phyloP scores from a whole-genome alignment of 257 asterid genomes.

The Nicotiana tabacum region DNA sequence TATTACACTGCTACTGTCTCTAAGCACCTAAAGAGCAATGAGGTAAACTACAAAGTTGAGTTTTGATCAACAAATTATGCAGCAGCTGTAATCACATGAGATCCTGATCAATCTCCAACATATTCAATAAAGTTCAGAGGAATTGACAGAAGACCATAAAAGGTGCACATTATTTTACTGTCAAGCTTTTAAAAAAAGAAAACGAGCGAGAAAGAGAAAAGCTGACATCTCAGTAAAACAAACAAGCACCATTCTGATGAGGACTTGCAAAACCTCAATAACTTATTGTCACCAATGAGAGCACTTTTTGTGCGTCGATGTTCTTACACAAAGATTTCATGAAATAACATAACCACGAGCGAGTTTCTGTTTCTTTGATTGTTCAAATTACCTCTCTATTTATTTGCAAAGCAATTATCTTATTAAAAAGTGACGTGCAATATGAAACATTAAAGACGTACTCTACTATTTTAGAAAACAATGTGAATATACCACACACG shows the following conservation, averaged over 20 bases:
- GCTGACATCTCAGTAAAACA: neutral
- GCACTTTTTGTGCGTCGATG: neutral
- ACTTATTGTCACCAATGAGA: neutral
- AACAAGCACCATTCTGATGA: neutral
- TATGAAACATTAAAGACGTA: neutral
- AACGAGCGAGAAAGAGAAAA: neutral
- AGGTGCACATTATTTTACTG: neutral
- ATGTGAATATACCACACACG: neutral
- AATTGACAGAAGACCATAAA: neutral
- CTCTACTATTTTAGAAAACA: neutral
- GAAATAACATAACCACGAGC: neutral
- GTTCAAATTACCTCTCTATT: neutral
- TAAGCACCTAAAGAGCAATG: neutral
- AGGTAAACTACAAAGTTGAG: neutral
- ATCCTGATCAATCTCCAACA: conserved; percentile 2
- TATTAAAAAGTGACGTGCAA: neutral
- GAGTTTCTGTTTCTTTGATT: neutral
- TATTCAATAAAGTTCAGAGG: neutral
- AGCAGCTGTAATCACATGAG: neutral
- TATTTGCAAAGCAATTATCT: neutral
- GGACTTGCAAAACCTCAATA: neutral
- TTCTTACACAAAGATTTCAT: neutral
- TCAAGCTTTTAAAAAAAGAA: neutral
- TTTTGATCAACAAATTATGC: too few species aligned
- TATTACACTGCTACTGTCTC: neutral